Evolutionary conservation across 176 grass and related monocot species (phyloP), one percentile per base, ranked within the genome.

Genomic region (Dendrocalamus sinicus): DNA sequence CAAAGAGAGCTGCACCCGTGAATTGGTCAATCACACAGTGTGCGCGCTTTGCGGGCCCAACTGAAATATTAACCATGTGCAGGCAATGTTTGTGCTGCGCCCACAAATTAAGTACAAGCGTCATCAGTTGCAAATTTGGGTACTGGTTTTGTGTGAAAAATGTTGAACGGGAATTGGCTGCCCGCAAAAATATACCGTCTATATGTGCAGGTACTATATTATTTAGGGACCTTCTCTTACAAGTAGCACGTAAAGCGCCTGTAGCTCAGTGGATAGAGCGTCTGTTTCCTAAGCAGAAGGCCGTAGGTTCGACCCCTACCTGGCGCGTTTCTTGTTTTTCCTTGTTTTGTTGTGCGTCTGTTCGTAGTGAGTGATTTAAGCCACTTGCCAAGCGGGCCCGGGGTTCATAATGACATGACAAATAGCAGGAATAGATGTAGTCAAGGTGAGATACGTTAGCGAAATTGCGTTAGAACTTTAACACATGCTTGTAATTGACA

Each of bases 211-310:
- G 0, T 9, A n/a, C 17, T 4, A 0, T n/a, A 1, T 59, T 10
- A n/a, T 10, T 0, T 9, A 0, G 3, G 3, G 3, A 3, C 0
- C 0, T 4, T 3, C 8, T n/a, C 20, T 10, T 10, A 2, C 1
- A 0, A 0, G 0, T 1, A 0, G 0, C 0, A 9, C 2, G 1
- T 0, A 0, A 62, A 30, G 96, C 90, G 90, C 91, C 93, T 94
- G 96, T 98, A 95, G 93, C 93, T 95, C 96, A 94, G 91, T 92
- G 93, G 96, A 98, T 98, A 92, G 93, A 95, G 96, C 91, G 96
- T 95, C 89, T 93, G 92, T 97, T 97, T 97, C 92, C 92, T 95
- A 93, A 95, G 61, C 61, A 28, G 90, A 97, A 93, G 91, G 91
- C 72, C 88, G 85, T 90, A 95, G 93, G 88, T 95, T 92, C 85